A percentile compares a stretch with the other conserved stretches of the same genome.
phyloP scores from a whole-genome alignment of 306 rosid genomes.

The Lathyrus tuberosus region DNA sequence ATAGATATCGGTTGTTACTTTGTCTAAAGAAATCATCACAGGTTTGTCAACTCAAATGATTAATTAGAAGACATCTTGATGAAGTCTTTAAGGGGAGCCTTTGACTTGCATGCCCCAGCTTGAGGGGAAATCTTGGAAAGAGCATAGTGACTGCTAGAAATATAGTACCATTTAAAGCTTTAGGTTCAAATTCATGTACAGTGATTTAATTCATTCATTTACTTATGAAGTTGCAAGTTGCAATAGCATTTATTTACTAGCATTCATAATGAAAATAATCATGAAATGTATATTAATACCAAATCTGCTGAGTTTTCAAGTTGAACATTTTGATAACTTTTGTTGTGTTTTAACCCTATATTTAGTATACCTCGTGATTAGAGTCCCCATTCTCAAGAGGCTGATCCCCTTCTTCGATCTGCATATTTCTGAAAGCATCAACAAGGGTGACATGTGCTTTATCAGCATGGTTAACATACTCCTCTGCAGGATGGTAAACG shows the following conservation, averaged over 20 bases:
- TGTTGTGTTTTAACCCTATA: constrained; percentile 14
- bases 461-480: constrained; percentile 62
- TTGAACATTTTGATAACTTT: constrained; percentile 13
- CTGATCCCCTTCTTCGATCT: constrained; percentile 66
- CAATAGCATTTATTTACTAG: not conserved
- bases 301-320: not conserved
- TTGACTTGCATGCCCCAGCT: not conserved
- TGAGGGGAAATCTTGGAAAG: not conserved
- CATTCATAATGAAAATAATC: not conserved
- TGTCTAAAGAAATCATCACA: not conserved
- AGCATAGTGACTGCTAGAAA: not conserved
- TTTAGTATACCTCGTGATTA: constrained; percentile 62
- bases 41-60: not conserved
- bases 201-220: not conserved
- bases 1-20: not conserved
- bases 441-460: constrained; percentile 75
- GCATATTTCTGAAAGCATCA: constrained; percentile 87
- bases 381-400: constrained; percentile 87
- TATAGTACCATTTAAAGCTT: not conserved
- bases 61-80: not conserved
- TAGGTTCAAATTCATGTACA: not conserved
- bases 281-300: not conserved
- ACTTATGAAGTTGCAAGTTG: constrained; percentile 4
- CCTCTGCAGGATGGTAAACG: constrained; percentile 69
- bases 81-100: not conserved